phyloP scores from a whole-genome alignment of 2,329 filamentous ascomycete species.

The Pyricularia sp. region DNA sequence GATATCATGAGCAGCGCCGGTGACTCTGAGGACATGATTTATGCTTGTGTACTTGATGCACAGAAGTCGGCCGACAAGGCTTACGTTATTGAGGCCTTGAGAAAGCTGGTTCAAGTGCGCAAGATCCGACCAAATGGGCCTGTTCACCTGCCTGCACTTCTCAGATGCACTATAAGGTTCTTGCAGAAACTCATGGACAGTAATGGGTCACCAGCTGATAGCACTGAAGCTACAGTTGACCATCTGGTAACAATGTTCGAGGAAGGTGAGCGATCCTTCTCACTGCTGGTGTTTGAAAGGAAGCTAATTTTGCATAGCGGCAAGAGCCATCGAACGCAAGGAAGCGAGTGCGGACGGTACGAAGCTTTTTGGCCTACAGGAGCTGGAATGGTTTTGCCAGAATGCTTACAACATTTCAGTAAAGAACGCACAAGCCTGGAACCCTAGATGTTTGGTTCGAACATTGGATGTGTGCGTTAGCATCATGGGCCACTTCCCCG shows the following conservation, averaged over 20 bases:
- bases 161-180: conserved; percentile 50
- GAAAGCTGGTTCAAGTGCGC: conserved; percentile 48
- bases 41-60: conserved; percentile 73
- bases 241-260: conserved; percentile 46
- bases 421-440: conserved; percentile 46
- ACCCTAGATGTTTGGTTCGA: conserved; percentile 41
- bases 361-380: conserved; percentile 48
- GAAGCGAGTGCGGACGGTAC: conserved; percentile 28
- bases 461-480: conserved; percentile 45
- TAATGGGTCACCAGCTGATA: conserved; percentile 12
- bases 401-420: conserved; percentile 73
- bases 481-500: conserved; percentile 42
- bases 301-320: conserved; percentile 18
- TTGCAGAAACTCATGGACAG: conserved; percentile 32
- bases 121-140: conserved; percentile 34
- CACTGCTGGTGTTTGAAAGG: background rate
- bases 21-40: conserved; percentile 55
- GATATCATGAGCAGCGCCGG: conserved; percentile 43
- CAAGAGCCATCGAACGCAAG: conserved; percentile 28
- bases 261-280: conserved; percentile 23
- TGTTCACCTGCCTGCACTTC: conserved; percentile 52
- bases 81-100: conserved; percentile 50
- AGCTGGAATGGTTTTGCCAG: conserved; percentile 77
- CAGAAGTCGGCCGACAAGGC: conserved; percentile 53
- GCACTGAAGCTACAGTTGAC: conserved; percentile 19